Base-by-base conservation (phyloP, 2,329 filamentous ascomycete genomes). In the Penicillium capsulatum region DNA sequence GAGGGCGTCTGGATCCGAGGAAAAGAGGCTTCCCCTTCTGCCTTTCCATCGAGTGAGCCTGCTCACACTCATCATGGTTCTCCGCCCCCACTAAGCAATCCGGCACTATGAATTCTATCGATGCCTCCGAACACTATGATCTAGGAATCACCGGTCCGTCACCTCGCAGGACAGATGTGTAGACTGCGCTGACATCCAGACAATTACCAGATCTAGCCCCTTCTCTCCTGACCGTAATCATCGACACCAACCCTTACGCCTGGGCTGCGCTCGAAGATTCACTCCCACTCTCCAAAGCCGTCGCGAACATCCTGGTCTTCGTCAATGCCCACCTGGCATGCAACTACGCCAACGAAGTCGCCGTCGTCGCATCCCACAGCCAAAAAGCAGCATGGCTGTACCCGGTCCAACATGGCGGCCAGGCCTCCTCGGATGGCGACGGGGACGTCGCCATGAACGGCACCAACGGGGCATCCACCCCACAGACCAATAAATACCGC, bases 241-340 rank as follows among this genome's bases (percentile, higher is more conserved):
- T 98, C 70, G 92, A 98, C 71, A 96, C 91, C 17, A 98, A 98
- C 63, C 92, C 92, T 2, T 85, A 90, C 55, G 90, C 92, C 55
- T 95, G 92, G 92, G 81, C 86, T 5, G 75, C 86, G 44, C 78
- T 97, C 31, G 74, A 82, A 45, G 69, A 80, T 40, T 79, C 78
- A 20, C 80, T 97, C 6, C 81, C 91, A 17, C 78, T 98, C 45
- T 86, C 86, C 34, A 83, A 84, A 58, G 88, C 88, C 45, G 74
- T 98, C 44, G 87, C 91, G 46, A 84, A 91, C 67, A 78, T 97
- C 48, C 83, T 97, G 58, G 84, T 98, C 71, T 97, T 96, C 69
- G 83, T 96, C 69, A 97, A 98, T 66, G 88, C 91, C 39, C 94
- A 98, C 62, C 77, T 98, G 20, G 89, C 92, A 51, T 90, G 91